Evolutionary conservation across 495 filamentous ascomycete genomes (phyloP).

Genomic region (Lasiosphaeriaceae sp.): DNA sequence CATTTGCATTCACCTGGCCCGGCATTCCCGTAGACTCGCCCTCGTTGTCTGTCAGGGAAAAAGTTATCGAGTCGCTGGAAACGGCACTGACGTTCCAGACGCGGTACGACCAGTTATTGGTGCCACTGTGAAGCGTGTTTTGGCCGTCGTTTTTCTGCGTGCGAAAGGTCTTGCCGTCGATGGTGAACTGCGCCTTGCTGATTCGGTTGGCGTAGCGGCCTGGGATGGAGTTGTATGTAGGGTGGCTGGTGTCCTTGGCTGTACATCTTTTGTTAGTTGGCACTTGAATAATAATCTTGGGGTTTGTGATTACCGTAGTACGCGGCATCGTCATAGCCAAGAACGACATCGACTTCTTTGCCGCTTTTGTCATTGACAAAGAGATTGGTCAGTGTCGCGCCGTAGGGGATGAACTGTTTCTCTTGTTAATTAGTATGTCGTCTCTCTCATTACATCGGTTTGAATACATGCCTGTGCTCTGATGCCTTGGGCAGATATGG

Average conservation of each 20-base stretch:
- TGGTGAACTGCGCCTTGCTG: constrained; percentile 41
- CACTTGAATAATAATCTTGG: background rate
- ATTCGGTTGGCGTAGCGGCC: constrained; percentile 50
- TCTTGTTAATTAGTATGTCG: constrained; percentile 10
- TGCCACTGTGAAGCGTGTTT: constrained; percentile 51
- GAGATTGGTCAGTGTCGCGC: constrained; percentile 53
- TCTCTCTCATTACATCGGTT: too few species aligned
- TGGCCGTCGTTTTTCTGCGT: constrained; percentile 46
- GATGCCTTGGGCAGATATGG: constrained; percentile 47
- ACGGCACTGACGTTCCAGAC: constrained; percentile 47
- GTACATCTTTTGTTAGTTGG: constrained; percentile 8
- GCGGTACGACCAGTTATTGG: constrained; percentile 50
- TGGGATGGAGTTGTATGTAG: constrained; percentile 40
- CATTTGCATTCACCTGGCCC: constrained; percentile 62
- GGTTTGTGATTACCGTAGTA: constrained; percentile 38
- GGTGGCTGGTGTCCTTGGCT: constrained; percentile 37
- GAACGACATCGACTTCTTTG: constrained; percentile 48
- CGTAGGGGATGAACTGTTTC: constrained; percentile 51
- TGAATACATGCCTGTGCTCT: constrained; percentile 46
- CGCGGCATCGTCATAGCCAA: constrained; percentile 48
- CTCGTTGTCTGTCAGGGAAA: constrained; percentile 59
- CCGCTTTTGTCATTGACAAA: constrained; percentile 55
- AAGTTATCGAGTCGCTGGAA: constrained; percentile 64
- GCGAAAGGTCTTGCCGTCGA: constrained; percentile 43
- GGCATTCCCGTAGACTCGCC: constrained; percentile 65